Conservation (phyloP, 2,329 filamentous ascomycete species). For the Monilinia vaccinii-corymbosi region DNA sequence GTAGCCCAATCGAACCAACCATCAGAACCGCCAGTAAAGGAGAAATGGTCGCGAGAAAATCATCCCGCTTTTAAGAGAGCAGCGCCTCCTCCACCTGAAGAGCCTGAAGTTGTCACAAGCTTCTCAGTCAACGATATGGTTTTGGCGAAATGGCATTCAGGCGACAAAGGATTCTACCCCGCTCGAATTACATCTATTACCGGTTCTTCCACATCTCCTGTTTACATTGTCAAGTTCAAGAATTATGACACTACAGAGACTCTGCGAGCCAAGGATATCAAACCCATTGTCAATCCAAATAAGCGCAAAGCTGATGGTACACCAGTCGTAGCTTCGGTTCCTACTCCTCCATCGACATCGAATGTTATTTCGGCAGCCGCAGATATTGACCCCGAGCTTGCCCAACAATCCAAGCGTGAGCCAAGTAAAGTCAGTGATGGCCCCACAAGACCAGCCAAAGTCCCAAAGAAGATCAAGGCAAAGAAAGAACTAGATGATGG, state of each 20-base stretch:
- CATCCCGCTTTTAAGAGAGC: constrained; percentile 66
- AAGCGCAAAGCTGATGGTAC: constrained; percentile 83
- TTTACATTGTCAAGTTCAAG: constrained; percentile 94
- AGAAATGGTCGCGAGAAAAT: constrained; percentile 74
- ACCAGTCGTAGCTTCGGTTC: constrained; percentile 39
- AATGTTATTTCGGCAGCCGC: constrained; percentile 31
- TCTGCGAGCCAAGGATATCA: constrained; percentile 71
- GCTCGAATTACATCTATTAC: constrained; percentile 91
- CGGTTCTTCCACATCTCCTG: constrained; percentile 79
- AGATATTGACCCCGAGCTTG: constrained; percentile 55
- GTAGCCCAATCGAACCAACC: constrained; percentile 31
- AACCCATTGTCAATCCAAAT: constrained; percentile 61
- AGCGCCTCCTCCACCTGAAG: constrained; percentile 40
- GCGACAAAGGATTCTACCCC: constrained; percentile 84
- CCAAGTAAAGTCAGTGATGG: constrained; percentile 54
- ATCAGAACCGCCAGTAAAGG: constrained; percentile 45
- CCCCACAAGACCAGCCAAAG: constrained; percentile 52
- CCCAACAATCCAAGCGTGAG: constrained; percentile 54
- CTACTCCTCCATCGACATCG: constrained; percentile 33
- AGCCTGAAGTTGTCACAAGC: constrained; percentile 40
- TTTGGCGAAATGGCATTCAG: constrained; percentile 81
- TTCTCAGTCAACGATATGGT: constrained; percentile 88
- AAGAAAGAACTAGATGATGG: constrained; percentile 84
- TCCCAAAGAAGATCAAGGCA: constrained; percentile 80
- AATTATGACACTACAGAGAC: constrained; percentile 81